Evolutionary conservation across 2,329 filamentous ascomycete genomes (phyloP), one percentile per base, ranked within the genome.

Genomic region (Metarhizium guizhouense): DNA sequence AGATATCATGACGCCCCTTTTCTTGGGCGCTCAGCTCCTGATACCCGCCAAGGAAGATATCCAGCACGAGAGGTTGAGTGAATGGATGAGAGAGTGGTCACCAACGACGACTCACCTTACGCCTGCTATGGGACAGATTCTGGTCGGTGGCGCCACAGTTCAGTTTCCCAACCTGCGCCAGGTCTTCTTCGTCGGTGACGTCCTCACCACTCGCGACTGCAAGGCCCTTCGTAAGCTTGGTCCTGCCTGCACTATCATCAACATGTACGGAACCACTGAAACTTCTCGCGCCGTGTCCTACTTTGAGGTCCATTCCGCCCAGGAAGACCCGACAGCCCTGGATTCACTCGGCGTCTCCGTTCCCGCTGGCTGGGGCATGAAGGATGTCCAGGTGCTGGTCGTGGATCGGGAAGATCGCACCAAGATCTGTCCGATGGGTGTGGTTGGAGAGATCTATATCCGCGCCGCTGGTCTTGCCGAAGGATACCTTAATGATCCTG

Each of bases 51-150:
- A 82, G 56, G 91, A 96, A 59, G 85, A 91, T 62, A 97, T 97
- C 57, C 82, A 86, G 54, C 88, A 96, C 68, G 92, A 96, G 72
- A 85, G 56, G 63, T 76, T 96, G 14, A 86, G 86, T 4, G 90
- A 95, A 66, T 99, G 94, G 94, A 90, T 96, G 80, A 77, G 79
- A 53, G 82, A 86, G 53, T 82, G 88, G 65, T 74, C 80, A 55
- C 83, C 88, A 3, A 95, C 86, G 16, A 88, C 91, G 20, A 90
- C 87, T 13, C 94, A 97, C 71, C 74, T 97, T 43, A 99, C 94
- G 1, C 94, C 94, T 10, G 94, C 94, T 56, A 96, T 97, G 92
- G 92, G 92, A 55, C 90, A 96, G 64, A 94, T 97, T 58, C 75
- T 97, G 2, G 86, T 93, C n/a, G 92, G 91, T 47, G 90, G 88